A percentile compares a stretch with the other conserved stretches of the same genome.
Conservation (phyloP, 768 basidiomycete species). For the Russula virescens region DNA sequence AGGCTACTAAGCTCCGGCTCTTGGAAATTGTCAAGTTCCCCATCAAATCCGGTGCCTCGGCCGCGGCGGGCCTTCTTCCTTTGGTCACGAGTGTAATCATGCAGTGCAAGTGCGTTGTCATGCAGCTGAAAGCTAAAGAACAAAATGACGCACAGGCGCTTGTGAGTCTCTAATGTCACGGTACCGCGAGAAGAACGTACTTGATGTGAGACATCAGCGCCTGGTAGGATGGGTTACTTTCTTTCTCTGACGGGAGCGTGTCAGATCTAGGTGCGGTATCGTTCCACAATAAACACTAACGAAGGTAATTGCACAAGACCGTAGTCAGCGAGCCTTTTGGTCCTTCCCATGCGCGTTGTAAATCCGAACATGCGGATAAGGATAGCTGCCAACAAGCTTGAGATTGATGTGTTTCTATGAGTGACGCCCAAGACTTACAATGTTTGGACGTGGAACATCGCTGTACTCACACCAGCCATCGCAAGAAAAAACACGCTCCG, state of each 20-base stretch:
- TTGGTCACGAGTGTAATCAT: conserved; percentile 9
- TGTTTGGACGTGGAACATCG: conserved; percentile 2
- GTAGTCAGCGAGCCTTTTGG: conserved; percentile 26
- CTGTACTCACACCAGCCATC: conserved; percentile 23
- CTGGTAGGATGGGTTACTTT: conserved; percentile 5
- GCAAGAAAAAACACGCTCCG: conserved; percentile 19
- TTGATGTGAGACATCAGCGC: conserved; percentile 19
- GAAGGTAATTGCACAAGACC: conserved; percentile 19
- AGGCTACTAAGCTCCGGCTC: conserved; percentile 17
- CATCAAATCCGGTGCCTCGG: conserved; percentile 6
- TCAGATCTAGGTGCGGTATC: not conserved
- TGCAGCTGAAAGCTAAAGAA: conserved; percentile 7
- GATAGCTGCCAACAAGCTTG: conserved; percentile 15
- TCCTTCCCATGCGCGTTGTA: conserved; percentile 26
- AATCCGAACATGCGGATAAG: conserved; percentile 26
- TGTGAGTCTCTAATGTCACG: not conserved
- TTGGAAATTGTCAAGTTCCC: conserved; percentile 18
- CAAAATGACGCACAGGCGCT: not conserved
- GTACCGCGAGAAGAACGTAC: not conserved
- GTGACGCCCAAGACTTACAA: conserved; percentile 5
- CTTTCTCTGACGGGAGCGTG: not conserved
- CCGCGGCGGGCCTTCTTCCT: conserved; percentile 3
- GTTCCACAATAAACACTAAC: conserved; percentile 1
- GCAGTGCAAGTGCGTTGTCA: conserved; percentile 4
- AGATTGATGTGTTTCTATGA: not conserved